Evolutionary conservation across 2,329 filamentous ascomycete genomes (phyloP), one percentile per base, ranked within the genome.

Genomic region (Trichoderma sp.): DNA sequence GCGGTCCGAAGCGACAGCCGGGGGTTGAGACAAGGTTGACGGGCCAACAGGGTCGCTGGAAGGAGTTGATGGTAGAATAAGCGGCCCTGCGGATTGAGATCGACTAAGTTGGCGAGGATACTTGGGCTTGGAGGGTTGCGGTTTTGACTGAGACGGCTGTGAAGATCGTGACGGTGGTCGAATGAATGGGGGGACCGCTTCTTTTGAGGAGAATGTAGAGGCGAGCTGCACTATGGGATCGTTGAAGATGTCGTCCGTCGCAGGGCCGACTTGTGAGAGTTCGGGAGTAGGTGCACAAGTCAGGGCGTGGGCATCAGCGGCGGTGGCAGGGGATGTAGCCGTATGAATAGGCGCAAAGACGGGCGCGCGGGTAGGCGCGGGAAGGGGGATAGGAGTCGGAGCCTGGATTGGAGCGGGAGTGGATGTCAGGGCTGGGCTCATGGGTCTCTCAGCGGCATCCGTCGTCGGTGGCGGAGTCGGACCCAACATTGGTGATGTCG

Each of bases 1-100:
- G n/a, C 67, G 70, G 1, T 70, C 45, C 13, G 69, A 63, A 19
- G 74, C 72, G 9, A 69, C 70, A 32, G 68, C 4, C 5, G 67
- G 67, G 19, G 71, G 72, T 32, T 76, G 76, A 2, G 78, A 84
- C 77, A 75, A 80, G 72, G 75, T 74, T 5, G 78, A 82, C 22
- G 82, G 82, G 1, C 80, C 76, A 27, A 76, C 75, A 10, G 86
- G 84, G 68, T 89, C 87, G 70, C 84, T 88, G 4, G 83, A 82
- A 10, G 78, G 76, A 22, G 78, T 70, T 19, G 72, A 68, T n/a
- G 80, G 78, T 8, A 81, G 70, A 37, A 74, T 75, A 45, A 82
- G 69, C 15, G 78, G 73, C 0, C 80, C 79, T 3, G 78, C 74
- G 2, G 79, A 81, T 19, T 81, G 78, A 32, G 79, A 81, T 42